Conservation (phyloP, 2,329 filamentous ascomycete species). For the Trichoderma polysporum region DNA sequence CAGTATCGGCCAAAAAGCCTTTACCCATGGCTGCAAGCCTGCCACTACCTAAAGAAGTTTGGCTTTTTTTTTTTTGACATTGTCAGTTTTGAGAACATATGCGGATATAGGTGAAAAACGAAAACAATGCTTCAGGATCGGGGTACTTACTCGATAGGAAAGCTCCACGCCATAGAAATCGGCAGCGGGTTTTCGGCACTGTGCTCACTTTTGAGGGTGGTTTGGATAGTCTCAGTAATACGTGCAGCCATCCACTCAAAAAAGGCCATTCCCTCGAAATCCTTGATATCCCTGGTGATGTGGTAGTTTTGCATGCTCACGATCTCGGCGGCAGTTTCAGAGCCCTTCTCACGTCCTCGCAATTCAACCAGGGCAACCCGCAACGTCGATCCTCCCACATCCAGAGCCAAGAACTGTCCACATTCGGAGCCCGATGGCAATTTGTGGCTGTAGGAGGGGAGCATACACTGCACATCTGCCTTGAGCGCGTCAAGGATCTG, state of each 20-base stretch:
- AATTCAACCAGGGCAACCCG: slow-evolving; percentile 64
- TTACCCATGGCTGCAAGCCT: slow-evolving; percentile 65
- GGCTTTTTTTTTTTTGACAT: slow-evolving; percentile 51
- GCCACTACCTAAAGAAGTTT: slow-evolving; percentile 62
- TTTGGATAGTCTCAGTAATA: slow-evolving; percentile 56
- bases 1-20: slow-evolving; percentile 59
- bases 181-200: slow-evolving; percentile 47
- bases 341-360: slow-evolving; percentile 42
- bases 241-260: slow-evolving; percentile 68
- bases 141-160: slow-evolving; percentile 63
- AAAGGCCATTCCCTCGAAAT: slow-evolving; percentile 57
- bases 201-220: slow-evolving; percentile 41
- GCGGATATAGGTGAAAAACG: neutral
- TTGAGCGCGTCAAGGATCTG: slow-evolving; percentile 56
- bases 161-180: slow-evolving; percentile 67
- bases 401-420: slow-evolving; percentile 61
- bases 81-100: neutral
- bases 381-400: slow-evolving; percentile 69
- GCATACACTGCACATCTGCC: slow-evolving; percentile 58
- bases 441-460: slow-evolving; percentile 65
- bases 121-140: neutral
- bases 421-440: slow-evolving; percentile 60
- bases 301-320: slow-evolving; percentile 55
- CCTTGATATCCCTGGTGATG: slow-evolving; percentile 56
- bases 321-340: slow-evolving; percentile 49